Conservation (phyloP, 108 stramenopile genomes). For the Fistulifera solaris region DNA sequence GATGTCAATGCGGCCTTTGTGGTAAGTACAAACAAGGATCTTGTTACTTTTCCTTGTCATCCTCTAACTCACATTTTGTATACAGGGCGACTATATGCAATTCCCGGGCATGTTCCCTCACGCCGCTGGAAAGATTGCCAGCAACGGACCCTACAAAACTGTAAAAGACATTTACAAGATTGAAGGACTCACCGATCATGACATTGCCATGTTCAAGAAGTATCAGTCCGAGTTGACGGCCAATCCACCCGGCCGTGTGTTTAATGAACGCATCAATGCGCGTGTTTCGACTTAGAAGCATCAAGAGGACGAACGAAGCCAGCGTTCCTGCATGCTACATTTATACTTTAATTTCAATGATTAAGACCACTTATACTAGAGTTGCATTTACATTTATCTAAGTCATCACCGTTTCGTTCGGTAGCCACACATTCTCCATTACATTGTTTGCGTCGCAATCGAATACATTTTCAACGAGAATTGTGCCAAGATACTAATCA, state of each 20-base stretch:
- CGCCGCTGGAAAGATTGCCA: conserved; percentile 54
- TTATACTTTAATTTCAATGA: too few species aligned
- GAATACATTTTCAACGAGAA: conserved; percentile 72
- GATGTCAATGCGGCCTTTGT: conserved; percentile 64
- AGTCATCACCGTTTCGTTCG: too few species aligned
- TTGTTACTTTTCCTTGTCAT: background rate
- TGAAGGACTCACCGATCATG: conserved; percentile 37
- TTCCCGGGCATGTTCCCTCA: conserved; percentile 54
- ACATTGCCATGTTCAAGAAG: conserved; percentile 53
- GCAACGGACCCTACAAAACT: conserved; percentile 45
- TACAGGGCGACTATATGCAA: conserved; percentile 51
- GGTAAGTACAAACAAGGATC: too few species aligned
- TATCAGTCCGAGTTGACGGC: conserved; percentile 53
- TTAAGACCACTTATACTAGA: too few species aligned
- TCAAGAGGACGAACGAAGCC: conserved; percentile 2
- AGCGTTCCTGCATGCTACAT: background rate
- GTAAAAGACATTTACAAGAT: conserved; percentile 64
- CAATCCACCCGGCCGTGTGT: conserved; percentile 49
- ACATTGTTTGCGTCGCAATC: conserved; percentile 8
- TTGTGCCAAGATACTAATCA: conserved; percentile 68
- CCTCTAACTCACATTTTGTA: background rate
- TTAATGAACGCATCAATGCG: conserved; percentile 61
- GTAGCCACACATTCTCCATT: background rate
- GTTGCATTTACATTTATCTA: too few species aligned
- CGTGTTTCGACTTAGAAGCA: conserved; percentile 66